phyloP scores from a whole-genome alignment of 2,329 filamentous ascomycete species.

The Penicillium freii region DNA sequence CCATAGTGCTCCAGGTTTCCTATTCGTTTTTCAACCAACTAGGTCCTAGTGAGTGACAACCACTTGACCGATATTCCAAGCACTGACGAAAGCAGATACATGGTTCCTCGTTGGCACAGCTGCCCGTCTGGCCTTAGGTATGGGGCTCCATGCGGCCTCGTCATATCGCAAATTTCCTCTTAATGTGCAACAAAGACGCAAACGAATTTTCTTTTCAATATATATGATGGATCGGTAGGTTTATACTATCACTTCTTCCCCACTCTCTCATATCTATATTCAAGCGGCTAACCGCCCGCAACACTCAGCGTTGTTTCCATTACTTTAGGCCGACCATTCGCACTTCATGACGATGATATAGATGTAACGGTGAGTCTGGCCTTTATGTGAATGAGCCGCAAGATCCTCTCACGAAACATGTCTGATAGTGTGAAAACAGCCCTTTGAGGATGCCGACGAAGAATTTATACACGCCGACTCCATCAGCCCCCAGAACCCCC shows the following conservation, averaged over 20 bases:
- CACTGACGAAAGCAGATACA: constrained; percentile 36
- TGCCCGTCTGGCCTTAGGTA: constrained; percentile 45
- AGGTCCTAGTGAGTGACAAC: constrained; percentile 41
- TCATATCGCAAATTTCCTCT: constrained; percentile 36
- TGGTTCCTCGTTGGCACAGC: constrained; percentile 50
- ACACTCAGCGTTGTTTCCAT: constrained; percentile 44
- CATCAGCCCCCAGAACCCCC: constrained; percentile 20
- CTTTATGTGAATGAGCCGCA: neutral
- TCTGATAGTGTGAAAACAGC: constrained; percentile 21
- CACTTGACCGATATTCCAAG: neutral
- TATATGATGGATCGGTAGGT: constrained; percentile 50
- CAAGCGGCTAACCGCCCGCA: neutral
- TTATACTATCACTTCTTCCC: neutral
- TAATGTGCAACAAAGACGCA: constrained; percentile 39
- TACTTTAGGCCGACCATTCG: constrained; percentile 47
- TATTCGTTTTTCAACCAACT: constrained; percentile 52
- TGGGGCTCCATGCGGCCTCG: constrained; percentile 43
- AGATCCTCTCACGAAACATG: neutral
- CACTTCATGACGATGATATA: constrained; percentile 49
- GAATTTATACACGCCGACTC: constrained; percentile 31
- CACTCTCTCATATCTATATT: neutral
- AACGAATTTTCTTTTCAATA: constrained; percentile 48
- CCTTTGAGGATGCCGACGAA: constrained; percentile 41
- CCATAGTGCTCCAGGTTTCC: constrained; percentile 48
- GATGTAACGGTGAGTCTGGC: constrained; percentile 34